These are phyloP conservation scores for Metarhizium rileyi DNA, from an alignment of 2,329 filamentous ascomycete genomes.

Conservation along the genomic window DNA sequence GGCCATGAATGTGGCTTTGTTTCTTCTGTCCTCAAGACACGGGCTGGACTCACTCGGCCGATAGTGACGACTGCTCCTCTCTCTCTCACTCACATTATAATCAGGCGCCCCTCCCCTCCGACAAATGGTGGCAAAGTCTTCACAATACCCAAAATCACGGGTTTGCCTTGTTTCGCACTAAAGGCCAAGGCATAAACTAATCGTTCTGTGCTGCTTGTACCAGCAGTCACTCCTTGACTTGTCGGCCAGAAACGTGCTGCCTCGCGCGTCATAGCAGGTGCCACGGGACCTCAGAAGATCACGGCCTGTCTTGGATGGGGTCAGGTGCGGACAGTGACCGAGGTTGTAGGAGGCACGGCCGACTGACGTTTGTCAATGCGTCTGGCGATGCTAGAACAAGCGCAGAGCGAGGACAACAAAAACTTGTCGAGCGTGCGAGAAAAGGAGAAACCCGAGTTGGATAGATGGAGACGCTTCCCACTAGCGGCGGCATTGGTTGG, in stretches of 20 bases:
- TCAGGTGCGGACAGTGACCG: slow-evolving; percentile 5
- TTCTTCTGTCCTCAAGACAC: no score
- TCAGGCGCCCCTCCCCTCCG: background rate
- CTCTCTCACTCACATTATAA: background rate
- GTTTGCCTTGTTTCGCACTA: no score
- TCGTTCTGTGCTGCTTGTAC: background rate
- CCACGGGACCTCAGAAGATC: slow-evolving; percentile 3
- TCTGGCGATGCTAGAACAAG: background rate
- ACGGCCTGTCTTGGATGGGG: background rate
- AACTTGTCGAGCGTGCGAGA: background rate
- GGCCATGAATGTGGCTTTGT: no score
- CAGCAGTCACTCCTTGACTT: background rate
- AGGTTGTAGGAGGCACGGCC: slow-evolving; percentile 3
- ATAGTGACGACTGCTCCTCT: no score
- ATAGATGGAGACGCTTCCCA: slow-evolving; percentile 2
- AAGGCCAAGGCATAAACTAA: no score
- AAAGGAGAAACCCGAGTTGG: slow-evolving; percentile 3
- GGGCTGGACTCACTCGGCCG: no score
- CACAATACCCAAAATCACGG: background rate
- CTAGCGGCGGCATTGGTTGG: slow-evolving; percentile 9
- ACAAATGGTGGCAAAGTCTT: background rate
- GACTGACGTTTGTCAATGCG: slow-evolving; percentile 3
- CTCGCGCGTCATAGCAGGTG: slow-evolving; percentile 3
- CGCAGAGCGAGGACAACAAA: background rate
- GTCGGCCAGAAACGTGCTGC: slow-evolving; percentile 5